Base-by-base conservation (phyloP, 257 asterid genomes). In the Asclepias syriaca region DNA sequence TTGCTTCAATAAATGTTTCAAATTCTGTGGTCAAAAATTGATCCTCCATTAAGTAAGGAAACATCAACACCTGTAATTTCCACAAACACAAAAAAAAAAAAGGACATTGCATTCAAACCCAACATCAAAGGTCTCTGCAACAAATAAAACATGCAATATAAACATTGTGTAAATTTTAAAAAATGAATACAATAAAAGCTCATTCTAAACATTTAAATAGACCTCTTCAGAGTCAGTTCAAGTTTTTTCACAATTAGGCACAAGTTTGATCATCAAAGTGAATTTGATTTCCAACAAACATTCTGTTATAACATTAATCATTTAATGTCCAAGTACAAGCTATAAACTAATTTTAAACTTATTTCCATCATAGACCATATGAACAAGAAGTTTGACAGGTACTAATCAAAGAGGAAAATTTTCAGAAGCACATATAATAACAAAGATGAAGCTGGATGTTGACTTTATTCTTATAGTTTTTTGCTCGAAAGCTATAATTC, bases 1-100 rank as follows among this genome's bases (percentile, higher is more conserved):
- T 73, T 70, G 95, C 95, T 85, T 94, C 98, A 76, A 94, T 83
- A 78, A 94, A 91, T 54, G 51, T 80, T 84, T 91, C 90, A 79
- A 94, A 94, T 84, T 90, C 96, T 66, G 67, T 72, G 59, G 89
- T 87, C 88, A 91, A 82, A 13, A 71, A 78, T 74, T 80, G 89
- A 78, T 94, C 98, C 78, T 94, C 98, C 87, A 94, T 83, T 84
- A 94, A 80, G 79, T 78, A 69, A 49, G 99, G 99, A 80, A 86
- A 90, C 90, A 83, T 91, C 87, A 94, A 85, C 55, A 91, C 97
- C 99, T 94, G 81, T 73, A 14, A 51, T 77, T 40, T 43, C 48
- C 48, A 43, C 48, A 43, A 43, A 43, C 48, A 43, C 79, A 76
- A 55, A 14, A 14, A 50, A 50, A 7, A 16, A 51, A 6, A 50